These are phyloP conservation scores for Phylloporus sp. DNA, from an alignment of 768 basidiomycete species.

Conservation along the genomic window DNA sequence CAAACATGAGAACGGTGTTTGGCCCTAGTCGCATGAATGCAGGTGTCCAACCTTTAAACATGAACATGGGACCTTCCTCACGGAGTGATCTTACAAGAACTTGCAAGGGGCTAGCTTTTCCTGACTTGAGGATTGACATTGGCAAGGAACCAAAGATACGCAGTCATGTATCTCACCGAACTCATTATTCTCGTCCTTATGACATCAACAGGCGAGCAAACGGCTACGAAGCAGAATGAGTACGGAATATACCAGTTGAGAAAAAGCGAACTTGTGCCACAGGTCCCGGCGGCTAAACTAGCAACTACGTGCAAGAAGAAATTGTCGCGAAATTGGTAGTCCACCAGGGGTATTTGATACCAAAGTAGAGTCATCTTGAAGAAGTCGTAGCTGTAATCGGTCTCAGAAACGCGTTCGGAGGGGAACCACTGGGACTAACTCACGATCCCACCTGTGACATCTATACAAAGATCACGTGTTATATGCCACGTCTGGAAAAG, in stretches of 20 bases:
- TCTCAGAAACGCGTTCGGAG: slow-evolving; percentile 1
- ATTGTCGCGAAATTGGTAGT: slow-evolving; percentile 61
- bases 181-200: slow-evolving; percentile 75
- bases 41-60: slow-evolving; percentile 89
- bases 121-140: slow-evolving; percentile 39
- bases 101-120: slow-evolving; percentile 42
- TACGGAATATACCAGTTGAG: neutral
- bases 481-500: neutral
- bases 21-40: slow-evolving; percentile 81
- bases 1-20: slow-evolving; percentile 79
- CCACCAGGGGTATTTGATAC: slow-evolving; percentile 46
- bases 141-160: neutral
- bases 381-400: slow-evolving; percentile 58
- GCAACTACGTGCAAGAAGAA: slow-evolving; percentile 62
- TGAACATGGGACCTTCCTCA: slow-evolving; percentile 69
- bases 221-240: slow-evolving; percentile 40
- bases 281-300: slow-evolving; percentile 65
- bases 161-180: slow-evolving; percentile 42
- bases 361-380: slow-evolving; percentile 59
- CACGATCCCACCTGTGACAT: slow-evolving; percentile 82
- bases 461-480: slow-evolving; percentile 32
- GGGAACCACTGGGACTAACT: slow-evolving; percentile 28
- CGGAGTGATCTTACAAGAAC: slow-evolving; percentile 56
- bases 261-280: slow-evolving; percentile 65
- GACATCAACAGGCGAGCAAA: slow-evolving; percentile 77